Conservation (phyloP, 257 asterid species). For the Nicotiana benthamiana region DNA sequence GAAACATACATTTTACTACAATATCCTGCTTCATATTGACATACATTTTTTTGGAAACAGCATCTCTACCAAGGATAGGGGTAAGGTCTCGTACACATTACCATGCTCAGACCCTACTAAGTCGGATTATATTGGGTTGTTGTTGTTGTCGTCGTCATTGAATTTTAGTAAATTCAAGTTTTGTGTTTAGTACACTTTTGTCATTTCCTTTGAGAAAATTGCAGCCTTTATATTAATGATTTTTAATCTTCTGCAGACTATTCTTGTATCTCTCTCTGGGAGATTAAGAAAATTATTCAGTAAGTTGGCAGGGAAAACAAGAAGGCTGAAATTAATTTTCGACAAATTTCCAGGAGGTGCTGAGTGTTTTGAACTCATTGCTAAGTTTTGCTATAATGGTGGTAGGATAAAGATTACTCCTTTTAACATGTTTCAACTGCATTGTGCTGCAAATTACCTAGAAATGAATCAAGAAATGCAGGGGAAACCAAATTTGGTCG, state of each 20-base stretch:
- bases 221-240: background rate
- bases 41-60: no score
- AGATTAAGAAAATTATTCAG: slow-evolving; percentile 31
- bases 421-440: slow-evolving; percentile 29
- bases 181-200: background rate
- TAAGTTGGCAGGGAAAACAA: slow-evolving; percentile 9
- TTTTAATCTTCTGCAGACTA: slow-evolving; percentile 27
- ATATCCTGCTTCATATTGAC: background rate
- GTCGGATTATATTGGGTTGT: no score
- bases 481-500: slow-evolving; percentile 13
- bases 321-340: slow-evolving; percentile 38
- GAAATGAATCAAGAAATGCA: slow-evolving; percentile 27
- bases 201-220: background rate
- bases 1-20: background rate
- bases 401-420: slow-evolving; percentile 34
- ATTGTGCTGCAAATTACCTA: slow-evolving; percentile 40
- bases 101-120: no score
- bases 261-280: slow-evolving; percentile 43
- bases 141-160: no score
- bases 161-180: background rate
- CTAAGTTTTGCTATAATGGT: slow-evolving; percentile 38
- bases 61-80: no score
- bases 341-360: slow-evolving; percentile 64
- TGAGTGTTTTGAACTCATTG: slow-evolving; percentile 44
- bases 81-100: no score